Evolutionary conservation across 176 grass and related monocot genomes (phyloP).

Genomic region (Carex cristatella): DNA sequence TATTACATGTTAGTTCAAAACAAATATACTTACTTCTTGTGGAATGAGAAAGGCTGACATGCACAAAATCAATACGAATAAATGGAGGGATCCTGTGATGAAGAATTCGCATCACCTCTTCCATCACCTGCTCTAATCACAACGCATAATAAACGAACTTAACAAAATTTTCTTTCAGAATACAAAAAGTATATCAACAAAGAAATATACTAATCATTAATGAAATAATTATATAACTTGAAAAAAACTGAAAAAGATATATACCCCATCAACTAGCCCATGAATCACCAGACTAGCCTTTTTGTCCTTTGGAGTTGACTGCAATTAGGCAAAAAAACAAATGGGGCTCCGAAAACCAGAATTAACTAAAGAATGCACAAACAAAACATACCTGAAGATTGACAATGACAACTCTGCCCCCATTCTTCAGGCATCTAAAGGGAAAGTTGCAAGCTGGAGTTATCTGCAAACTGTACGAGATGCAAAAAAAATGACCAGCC

Average conservation of each 20-base stretch:
- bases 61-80: conserved; percentile 71
- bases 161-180: neutral
- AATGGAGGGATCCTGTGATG: conserved; percentile 74
- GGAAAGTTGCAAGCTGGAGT: conserved; percentile 97
- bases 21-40: conserved; percentile 59
- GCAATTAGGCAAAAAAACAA: conserved; percentile 18
- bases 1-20: neutral
- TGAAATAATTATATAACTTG: conserved; percentile 12
- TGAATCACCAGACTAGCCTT: conserved; percentile 94
- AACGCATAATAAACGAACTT: neutral
- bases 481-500: neutral
- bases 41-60: conserved; percentile 62
- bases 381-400: conserved; percentile 72
- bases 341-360: neutral
- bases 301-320: conserved; percentile 95
- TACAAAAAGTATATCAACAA: neutral
- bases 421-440: conserved; percentile 59
- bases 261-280: conserved; percentile 89
- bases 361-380: conserved; percentile 3
- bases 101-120: conserved; percentile 61
- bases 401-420: conserved; percentile 75
- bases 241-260: conserved; percentile 12
- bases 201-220: conserved; percentile 12
- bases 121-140: conserved; percentile 54
- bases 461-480: conserved; percentile 72